Conservation (phyloP, 2,329 filamentous ascomycete species). For the Microdochium trichocladiopsis region DNA sequence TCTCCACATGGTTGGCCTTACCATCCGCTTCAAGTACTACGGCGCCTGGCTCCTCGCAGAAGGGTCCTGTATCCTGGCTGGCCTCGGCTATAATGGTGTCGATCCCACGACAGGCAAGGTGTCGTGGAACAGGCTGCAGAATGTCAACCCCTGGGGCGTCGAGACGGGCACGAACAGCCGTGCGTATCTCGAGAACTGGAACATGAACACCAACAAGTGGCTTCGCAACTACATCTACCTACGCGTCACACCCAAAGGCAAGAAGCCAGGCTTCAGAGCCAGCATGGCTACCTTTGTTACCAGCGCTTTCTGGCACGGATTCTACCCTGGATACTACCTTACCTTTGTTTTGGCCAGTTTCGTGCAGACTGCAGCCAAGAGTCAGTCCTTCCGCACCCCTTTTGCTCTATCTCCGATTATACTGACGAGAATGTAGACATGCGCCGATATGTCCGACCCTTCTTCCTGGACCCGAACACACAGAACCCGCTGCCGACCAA, state of each 20-base stretch:
- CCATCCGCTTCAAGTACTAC: slow-evolving; percentile 87
- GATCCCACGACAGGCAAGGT: slow-evolving; percentile 79
- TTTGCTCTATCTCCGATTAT: background rate
- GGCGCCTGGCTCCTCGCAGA: slow-evolving; percentile 92
- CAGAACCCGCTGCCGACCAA: slow-evolving; percentile 64
- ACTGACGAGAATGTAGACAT: slow-evolving; percentile 51
- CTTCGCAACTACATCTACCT: slow-evolving; percentile 93
- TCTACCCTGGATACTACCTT: slow-evolving; percentile 94
- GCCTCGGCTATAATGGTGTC: slow-evolving; percentile 89
- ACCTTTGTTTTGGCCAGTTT: slow-evolving; percentile 85
- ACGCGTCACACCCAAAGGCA: slow-evolving; percentile 87
- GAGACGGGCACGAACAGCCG: slow-evolving; percentile 92
- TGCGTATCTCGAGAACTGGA: slow-evolving; percentile 87
- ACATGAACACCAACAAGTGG: slow-evolving; percentile 98
- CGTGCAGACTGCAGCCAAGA: slow-evolving; percentile 88
- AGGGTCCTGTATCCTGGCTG: slow-evolving; percentile 87
- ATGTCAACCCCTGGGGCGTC: slow-evolving; percentile 79
- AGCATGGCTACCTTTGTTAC: slow-evolving; percentile 91
- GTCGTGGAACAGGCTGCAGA: slow-evolving; percentile 81
- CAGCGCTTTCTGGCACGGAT: slow-evolving; percentile 96
- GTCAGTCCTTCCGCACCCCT: slow-evolving; percentile 44
- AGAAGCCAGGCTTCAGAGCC: slow-evolving; percentile 93
- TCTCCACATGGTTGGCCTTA: slow-evolving; percentile 77
- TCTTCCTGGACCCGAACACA: slow-evolving; percentile 79
- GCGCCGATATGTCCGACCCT: slow-evolving; percentile 81